Percentiles rank a stretch among this genome's conserved stretches.
phyloP scores from a whole-genome alignment of 257 asterid species.

The Jaltomata sinuosa region DNA sequence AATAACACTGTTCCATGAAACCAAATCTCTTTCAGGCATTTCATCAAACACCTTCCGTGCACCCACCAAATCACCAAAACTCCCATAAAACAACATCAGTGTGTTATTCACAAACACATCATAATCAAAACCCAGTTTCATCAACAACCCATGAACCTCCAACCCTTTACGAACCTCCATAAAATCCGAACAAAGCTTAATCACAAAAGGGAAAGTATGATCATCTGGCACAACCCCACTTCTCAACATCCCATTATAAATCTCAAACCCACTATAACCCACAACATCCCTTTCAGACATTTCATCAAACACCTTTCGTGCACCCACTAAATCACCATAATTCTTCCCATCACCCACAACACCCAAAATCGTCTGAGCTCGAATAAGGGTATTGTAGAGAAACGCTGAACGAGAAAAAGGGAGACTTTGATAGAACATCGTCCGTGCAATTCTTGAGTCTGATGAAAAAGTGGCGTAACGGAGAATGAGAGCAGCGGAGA shows the following conservation, averaged over 20 bases:
- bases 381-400: constrained; percentile 54
- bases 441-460: constrained; percentile 14
- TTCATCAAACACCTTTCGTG: too few relatives aligned
- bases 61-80: constrained; percentile 27
- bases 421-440: constrained; percentile 30
- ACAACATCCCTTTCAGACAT: too few relatives aligned
- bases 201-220: constrained; percentile 61
- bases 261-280: constrained; percentile 14
- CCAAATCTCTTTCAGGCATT: constrained; percentile 53
- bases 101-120: constrained; percentile 64
- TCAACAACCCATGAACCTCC: constrained; percentile 54
- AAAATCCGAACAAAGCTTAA: constrained; percentile 57
- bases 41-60: constrained; percentile 42
- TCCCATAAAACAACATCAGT: constrained; percentile 47
- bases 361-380: constrained; percentile 31
- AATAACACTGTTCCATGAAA: constrained; percentile 61
- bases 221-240: constrained; percentile 39
- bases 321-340: too few relatives aligned
- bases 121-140: constrained; percentile 41
- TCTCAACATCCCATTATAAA: constrained; percentile 44
- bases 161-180: constrained; percentile 31
- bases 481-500: constrained; percentile 58
- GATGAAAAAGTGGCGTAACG: constrained; percentile 41
- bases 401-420: constrained; percentile 48
- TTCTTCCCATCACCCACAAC: not conserved